These are phyloP conservation scores for Edaphochlamys debaryana DNA, from an alignment of 139 green algal species.

Conservation along the genomic window DNA sequence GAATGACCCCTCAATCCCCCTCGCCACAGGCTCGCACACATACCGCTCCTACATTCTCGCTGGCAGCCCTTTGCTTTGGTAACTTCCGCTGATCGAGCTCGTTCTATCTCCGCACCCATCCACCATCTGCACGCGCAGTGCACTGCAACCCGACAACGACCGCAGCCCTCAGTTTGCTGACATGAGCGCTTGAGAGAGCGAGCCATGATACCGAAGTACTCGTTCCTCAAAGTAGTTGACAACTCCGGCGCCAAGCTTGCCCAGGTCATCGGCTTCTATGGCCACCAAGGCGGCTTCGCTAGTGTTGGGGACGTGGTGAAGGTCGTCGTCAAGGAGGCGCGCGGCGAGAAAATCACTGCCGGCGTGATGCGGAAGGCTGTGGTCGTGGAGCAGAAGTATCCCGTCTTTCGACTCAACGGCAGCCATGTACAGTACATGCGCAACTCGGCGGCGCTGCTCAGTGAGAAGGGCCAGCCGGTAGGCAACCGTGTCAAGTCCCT, in stretches of 20 bases:
- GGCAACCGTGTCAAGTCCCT: conserved; percentile 60
- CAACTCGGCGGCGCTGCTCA: conserved; percentile 63
- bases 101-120: too few species aligned
- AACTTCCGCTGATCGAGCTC: too few species aligned
- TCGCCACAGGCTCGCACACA: too few species aligned
- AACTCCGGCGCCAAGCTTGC: conserved; percentile 59
- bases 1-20: too few species aligned
- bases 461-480: conserved; percentile 70
- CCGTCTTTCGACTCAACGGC: conserved; percentile 57
- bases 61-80: too few species aligned
- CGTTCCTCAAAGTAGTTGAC: conserved; percentile 63
- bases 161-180: too few species aligned
- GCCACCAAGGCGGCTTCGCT: conserved; percentile 39
- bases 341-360: conserved; percentile 56
- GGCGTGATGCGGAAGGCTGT: conserved; percentile 66
- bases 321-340: conserved; percentile 65
- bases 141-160: too few species aligned
- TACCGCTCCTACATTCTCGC: too few species aligned
- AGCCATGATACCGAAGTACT: conserved; percentile 54
- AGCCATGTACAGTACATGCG: conserved; percentile 61
- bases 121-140: too few species aligned
- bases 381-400: conserved; percentile 61
- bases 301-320: conserved; percentile 67
- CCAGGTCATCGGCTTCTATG: conserved; percentile 58
- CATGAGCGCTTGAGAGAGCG: too few species aligned